Evolutionary conservation across 352 stramenopile genomes (phyloP), one percentile per base, ranked within the genome.

Genomic region (Globisporangium solare): DNA sequence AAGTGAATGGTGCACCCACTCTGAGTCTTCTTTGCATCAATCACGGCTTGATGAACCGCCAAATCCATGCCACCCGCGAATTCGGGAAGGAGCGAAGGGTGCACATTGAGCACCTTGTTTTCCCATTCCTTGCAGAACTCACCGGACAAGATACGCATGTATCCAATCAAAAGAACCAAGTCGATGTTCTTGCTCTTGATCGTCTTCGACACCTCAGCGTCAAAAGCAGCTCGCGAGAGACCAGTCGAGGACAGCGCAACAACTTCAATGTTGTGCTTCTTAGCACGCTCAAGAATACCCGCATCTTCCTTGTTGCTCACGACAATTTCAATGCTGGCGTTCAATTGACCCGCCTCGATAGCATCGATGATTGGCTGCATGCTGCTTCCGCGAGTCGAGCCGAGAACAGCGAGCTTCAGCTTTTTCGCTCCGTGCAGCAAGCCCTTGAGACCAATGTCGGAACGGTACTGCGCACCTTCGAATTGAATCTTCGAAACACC

Each of bases 51-150:
- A 77, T 99, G 97, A 27, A 99, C 97, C n/a, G 89, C 91, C 48
- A 98, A 73, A 74, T 99, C 97, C 97, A 99, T 99, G 49, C 97
- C 96, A n/a, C 97, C 97, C 59, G 95, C 97, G 74, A 99, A 98
- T 56, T 99, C 97, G 14, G 97, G 97, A 20, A 99, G 82, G 35
- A 99, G 84, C 42, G 95, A 99, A 47, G 97, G 97, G 76, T 99
- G 97, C 46, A 99, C 97, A 76, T 99, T 99, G 15, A 99, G 86
- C 65, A 98, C 98, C 59, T 96, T 89, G 67, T 92, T 85, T 58
- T 85, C 68, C 96, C 96, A 99, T 60, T 93, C 86, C 60, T 96
- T 80, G 70, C 88, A 97, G 68, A 99, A 99, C 40, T 89, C 73
- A 47, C 70, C 77, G 37, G 96, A 99, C 6, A 99, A 66, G 67